These are phyloP conservation scores for Colletotrichum musae DNA, from an alignment of 2,329 filamentous ascomycete genomes.

Conservation along the genomic window DNA sequence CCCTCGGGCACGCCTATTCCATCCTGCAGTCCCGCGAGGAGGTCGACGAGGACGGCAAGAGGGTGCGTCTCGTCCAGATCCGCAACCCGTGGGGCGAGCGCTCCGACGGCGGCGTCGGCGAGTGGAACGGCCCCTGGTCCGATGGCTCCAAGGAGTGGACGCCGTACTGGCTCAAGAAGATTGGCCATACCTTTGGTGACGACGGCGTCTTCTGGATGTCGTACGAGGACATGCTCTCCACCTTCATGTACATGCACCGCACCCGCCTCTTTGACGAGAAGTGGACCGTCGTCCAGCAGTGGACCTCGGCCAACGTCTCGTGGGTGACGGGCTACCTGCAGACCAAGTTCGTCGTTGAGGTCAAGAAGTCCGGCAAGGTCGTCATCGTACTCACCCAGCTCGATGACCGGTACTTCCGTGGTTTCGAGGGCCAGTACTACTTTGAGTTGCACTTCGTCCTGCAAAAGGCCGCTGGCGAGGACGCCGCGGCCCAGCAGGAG, in stretches of 20 bases:
- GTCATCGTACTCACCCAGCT: conserved; percentile 62
- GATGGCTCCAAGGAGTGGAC: conserved; percentile 90
- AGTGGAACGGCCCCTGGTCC: conserved; percentile 82
- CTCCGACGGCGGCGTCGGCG: conserved; percentile 56
- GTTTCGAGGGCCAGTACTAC: conserved; percentile 60
- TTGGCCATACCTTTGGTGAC: conserved; percentile 82
- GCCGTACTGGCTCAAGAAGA: conserved; percentile 80
- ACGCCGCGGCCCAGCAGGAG: conserved; percentile 42
- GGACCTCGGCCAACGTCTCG: conserved; percentile 59
- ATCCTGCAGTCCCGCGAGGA: conserved; percentile 63
- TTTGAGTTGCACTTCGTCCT: conserved; percentile 61
- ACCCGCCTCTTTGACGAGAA: conserved; percentile 68
- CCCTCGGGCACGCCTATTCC: conserved; percentile 65
- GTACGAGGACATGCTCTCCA: conserved; percentile 71
- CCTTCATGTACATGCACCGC: conserved; percentile 71
- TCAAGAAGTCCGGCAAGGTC: conserved; percentile 57
- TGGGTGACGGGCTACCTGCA: conserved; percentile 62
- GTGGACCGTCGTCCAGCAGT: conserved; percentile 62
- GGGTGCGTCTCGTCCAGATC: conserved; percentile 58
- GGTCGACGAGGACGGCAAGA: conserved; percentile 56
- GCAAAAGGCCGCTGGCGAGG: conserved; percentile 45
- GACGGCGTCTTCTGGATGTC: conserved; percentile 78
- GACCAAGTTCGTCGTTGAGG: conserved; percentile 59
- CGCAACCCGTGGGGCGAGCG: conserved; percentile 80
- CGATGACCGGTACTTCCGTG: conserved; percentile 61